A percentile compares a stretch with the other conserved stretches of the same genome.
phyloP scores from a whole-genome alignment of 2,329 filamentous ascomycete species.

The Claviceps humidiphila region DNA sequence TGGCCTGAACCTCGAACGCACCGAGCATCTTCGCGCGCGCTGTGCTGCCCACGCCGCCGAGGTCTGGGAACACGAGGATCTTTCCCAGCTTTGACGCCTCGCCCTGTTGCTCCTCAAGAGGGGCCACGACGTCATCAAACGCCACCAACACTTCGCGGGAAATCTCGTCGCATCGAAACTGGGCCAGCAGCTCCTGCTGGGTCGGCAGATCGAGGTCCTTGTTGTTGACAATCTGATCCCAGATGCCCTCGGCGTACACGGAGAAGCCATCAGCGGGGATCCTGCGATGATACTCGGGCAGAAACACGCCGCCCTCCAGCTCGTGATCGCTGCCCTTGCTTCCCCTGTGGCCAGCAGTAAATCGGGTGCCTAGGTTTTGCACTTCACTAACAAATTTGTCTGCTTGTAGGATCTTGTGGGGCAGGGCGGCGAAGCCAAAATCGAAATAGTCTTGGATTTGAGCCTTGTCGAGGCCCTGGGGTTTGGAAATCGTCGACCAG shows the following conservation, averaged over 20 bases:
- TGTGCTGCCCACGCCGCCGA: slow-evolving; percentile 60
- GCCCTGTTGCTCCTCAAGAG: slow-evolving; percentile 76
- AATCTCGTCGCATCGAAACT: slow-evolving; percentile 97
- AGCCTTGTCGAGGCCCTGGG: slow-evolving; percentile 73
- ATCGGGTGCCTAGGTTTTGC: slow-evolving; percentile 64
- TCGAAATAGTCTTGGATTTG: slow-evolving; percentile 96
- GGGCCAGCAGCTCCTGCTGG: slow-evolving; percentile 89
- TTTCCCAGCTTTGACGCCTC: slow-evolving; percentile 62
- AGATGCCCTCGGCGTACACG: slow-evolving; percentile 82
- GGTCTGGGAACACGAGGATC: slow-evolving; percentile 55
- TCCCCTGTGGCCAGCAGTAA: slow-evolving; percentile 67
- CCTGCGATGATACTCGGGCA: slow-evolving; percentile 87
- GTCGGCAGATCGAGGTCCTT: slow-evolving; percentile 95
- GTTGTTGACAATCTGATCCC: slow-evolving; percentile 98
- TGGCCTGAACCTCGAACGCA: slow-evolving; percentile 81
- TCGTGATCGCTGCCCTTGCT: slow-evolving; percentile 57
- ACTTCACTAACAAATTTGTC: slow-evolving; percentile 80
- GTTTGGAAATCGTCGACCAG: slow-evolving; percentile 88
- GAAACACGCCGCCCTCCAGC: slow-evolving; percentile 66
- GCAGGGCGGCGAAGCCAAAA: slow-evolving; percentile 89
- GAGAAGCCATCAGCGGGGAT: slow-evolving; percentile 97
- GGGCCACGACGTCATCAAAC: slow-evolving; percentile 71
- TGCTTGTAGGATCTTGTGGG: slow-evolving; percentile 91
- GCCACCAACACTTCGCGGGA: slow-evolving; percentile 70
- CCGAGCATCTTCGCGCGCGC: slow-evolving; percentile 63